These are phyloP conservation scores for Quercus glauca DNA, from an alignment of 306 rosid genomes.

Conservation along the genomic window DNA sequence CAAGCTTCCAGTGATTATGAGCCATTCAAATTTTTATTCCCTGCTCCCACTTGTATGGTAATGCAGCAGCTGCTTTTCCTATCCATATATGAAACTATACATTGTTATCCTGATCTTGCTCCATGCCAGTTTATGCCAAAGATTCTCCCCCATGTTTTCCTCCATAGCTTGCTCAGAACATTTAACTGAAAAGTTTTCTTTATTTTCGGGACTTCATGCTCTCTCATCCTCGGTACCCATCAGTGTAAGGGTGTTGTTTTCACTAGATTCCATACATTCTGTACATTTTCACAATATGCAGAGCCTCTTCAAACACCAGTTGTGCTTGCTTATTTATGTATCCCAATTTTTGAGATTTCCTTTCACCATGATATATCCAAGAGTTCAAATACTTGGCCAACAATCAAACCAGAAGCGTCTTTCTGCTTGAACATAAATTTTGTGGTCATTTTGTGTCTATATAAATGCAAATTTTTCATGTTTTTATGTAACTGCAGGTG, in stretches of 20 bases:
- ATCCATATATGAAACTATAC: too few relatives aligned
- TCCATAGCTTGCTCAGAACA: neutral
- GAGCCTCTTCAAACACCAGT: neutral
- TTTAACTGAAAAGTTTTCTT: neutral
- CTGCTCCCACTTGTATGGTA: neutral
- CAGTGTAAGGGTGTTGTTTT: neutral
- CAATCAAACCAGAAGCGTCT: neutral
- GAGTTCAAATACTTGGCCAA: neutral
- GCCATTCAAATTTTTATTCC: neutral
- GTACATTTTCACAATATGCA: neutral
- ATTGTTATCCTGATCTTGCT: too few relatives aligned
- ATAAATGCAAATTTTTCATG: neutral
- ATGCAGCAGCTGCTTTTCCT: neutral
- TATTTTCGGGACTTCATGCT: neutral
- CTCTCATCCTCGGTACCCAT: neutral
- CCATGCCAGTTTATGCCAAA: too few relatives aligned
- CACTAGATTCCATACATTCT: neutral
- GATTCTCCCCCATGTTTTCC: neutral
- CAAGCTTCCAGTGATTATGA: neutral
- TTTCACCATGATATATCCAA: neutral
- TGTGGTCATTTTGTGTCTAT: neutral
- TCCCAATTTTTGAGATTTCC: neutral
- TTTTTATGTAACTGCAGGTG: slow-evolving; percentile 44
- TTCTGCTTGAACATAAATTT: neutral
- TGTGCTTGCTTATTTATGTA: neutral